Conservation (phyloP, 129 eudicot genomes). For the Artemisia tridentata region DNA sequence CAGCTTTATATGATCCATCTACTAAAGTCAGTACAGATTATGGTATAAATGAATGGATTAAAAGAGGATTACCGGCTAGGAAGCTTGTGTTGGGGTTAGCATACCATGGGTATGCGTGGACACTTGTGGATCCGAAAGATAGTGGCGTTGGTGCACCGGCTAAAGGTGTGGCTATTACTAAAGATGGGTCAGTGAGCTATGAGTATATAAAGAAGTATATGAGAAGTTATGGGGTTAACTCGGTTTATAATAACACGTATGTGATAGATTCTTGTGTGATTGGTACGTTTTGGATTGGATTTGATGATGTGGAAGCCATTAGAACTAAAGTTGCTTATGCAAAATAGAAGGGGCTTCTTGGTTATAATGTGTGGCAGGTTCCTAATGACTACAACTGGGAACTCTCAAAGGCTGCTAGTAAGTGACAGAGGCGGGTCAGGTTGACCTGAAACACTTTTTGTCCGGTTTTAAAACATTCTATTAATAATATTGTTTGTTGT, state of each 20-base stretch:
- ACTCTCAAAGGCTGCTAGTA: slow-evolving; percentile 59
- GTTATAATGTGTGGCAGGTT: slow-evolving; percentile 66
- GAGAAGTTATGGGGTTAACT: slow-evolving; percentile 9
- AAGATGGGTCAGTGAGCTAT: slow-evolving; percentile 38
- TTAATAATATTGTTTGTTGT: too few species aligned
- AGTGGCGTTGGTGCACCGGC: slow-evolving; percentile 47
- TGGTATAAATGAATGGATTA: slow-evolving; percentile 50
- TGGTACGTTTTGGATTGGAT: slow-evolving; percentile 57
- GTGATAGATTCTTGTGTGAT: slow-evolving; percentile 41
- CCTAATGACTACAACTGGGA: slow-evolving; percentile 52
- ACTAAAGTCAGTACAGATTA: slow-evolving; percentile 37
- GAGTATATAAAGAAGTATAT: slow-evolving; percentile 34
- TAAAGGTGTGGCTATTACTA: slow-evolving; percentile 31
- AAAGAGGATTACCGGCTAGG: slow-evolving; percentile 33
- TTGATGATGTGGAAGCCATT: slow-evolving; percentile 47
- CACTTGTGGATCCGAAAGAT: slow-evolving; percentile 38
- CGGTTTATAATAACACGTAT: slow-evolving; percentile 36
- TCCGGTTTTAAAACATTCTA: too few species aligned
- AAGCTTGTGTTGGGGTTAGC: slow-evolving; percentile 52
- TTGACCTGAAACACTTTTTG: too few species aligned
- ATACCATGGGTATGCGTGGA: slow-evolving; percentile 57
- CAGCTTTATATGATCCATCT: slow-evolving; percentile 48
- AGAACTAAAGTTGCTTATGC: slow-evolving; percentile 55
- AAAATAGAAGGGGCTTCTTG: slow-evolving; percentile 45
- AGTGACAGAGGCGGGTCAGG: neutral